phyloP scores from a whole-genome alignment of 805 yeast species.

The Starmerella geochares region DNA sequence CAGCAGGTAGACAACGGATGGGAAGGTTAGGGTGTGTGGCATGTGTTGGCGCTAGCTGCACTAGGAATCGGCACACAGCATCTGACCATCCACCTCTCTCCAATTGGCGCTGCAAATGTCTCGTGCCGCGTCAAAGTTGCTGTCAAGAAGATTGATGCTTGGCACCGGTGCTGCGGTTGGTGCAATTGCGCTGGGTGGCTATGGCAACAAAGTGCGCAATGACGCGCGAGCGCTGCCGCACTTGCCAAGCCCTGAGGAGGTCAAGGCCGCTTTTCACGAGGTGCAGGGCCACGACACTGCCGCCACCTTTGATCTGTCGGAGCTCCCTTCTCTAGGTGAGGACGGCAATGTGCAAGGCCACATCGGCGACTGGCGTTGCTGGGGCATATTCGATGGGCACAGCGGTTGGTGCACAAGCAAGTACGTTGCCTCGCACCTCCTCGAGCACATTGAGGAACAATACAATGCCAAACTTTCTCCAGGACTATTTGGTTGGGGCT shows the following conservation, averaged over 20 bases:
- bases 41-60: too few relatives aligned
- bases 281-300: constrained; percentile 9
- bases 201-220: neutral
- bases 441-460: constrained; percentile 56
- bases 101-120: neutral
- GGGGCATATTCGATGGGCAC: constrained; percentile 94
- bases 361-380: constrained; percentile 52
- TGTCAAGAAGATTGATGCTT: neutral
- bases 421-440: constrained; percentile 63
- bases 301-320: constrained; percentile 13
- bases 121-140: neutral
- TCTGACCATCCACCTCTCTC: neutral
- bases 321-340: constrained; percentile 19
- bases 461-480: constrained; percentile 38
- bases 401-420: constrained; percentile 89
- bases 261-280: constrained; percentile 2
- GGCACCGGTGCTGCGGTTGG: constrained; percentile 1
- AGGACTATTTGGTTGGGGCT: neutral
- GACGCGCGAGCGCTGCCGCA: constrained; percentile 11
- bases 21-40: too few relatives aligned
- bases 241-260: constrained; percentile 9
- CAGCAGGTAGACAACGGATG: neutral
- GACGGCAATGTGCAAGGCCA: constrained; percentile 42
- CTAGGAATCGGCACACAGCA: too few relatives aligned
- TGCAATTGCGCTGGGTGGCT: neutral